Evolutionary conservation across 139 green algal species (phyloP).

Genomic region (Closterium sp.): DNA sequence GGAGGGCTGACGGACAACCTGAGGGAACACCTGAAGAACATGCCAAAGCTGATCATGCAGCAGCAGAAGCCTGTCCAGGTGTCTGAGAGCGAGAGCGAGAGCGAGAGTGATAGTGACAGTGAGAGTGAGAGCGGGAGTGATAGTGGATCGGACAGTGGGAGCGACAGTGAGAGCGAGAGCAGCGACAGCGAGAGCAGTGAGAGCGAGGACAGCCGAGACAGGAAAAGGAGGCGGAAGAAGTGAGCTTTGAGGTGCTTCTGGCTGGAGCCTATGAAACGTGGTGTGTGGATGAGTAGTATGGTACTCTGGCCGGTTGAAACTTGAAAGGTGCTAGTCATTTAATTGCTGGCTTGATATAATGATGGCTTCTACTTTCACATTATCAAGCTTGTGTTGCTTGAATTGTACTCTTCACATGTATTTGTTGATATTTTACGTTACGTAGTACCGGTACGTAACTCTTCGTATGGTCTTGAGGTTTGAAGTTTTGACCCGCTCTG

Average conservation of each 20-base stretch:
- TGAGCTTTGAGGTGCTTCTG: not conserved
- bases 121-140: constrained; percentile 27
- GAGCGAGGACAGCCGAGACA: constrained; percentile 27
- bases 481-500: too few species aligned
- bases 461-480: too few species aligned
- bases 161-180: constrained; percentile 3
- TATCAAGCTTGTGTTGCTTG: too few species aligned
- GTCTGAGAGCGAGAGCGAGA: not conserved
- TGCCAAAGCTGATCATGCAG: constrained; percentile 59
- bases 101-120: constrained; percentile 24
- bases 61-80: constrained; percentile 46
- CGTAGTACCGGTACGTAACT: too few species aligned
- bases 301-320: too few species aligned
- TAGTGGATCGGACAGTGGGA: constrained; percentile 22
- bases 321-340: too few species aligned
- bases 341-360: too few species aligned
- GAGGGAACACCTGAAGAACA: constrained; percentile 76
- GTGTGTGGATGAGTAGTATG: too few species aligned
- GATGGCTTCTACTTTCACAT: too few species aligned
- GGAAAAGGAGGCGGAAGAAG: constrained; percentile 12
- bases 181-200: constrained; percentile 18
- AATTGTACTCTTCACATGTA: too few species aligned
- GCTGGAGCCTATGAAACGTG: too few species aligned
- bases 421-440: too few species aligned
- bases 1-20: constrained; percentile 90